Evolutionary conservation across 495 filamentous ascomycete genomes (phyloP), one percentile per base, ranked within the genome.

Genomic region (Neurospora sp.): DNA sequence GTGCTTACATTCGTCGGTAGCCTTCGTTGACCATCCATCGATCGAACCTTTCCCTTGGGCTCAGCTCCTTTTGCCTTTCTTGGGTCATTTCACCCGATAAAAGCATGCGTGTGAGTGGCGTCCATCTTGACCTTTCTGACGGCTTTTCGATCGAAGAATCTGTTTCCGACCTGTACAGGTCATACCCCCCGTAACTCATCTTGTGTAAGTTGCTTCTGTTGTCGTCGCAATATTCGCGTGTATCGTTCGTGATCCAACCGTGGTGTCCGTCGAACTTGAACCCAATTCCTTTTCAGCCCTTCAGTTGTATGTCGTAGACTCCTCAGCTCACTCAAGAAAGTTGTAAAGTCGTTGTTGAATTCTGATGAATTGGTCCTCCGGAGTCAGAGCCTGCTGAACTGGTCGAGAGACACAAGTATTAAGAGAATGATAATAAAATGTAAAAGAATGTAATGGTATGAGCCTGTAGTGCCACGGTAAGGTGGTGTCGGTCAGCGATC

Each of bases 1-100:
- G 39, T 31, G 83, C 88, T 70, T 83, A 92, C 87, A 94, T 87
- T 87, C 89, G 85, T 73, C 90, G 84, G 78, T 91, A 92, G 74
- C 91, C 91, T 78, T 93, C 91, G 78, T 92, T 92, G 69, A 93
- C 89, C 90, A 93, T 92, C 91, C 90, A 91, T 76, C 83, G 78
- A 68, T 86, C 84, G 72, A 86, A 84, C 74, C 84, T 86, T 76
- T 88, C 83, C 71, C 83, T 76, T 71, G 81, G 78, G 69, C 81
- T 88, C 75, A 93, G 81, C 39, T 88, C 85, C 76, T 87, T 89
- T 74, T 88, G 88, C 75, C 81, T 83, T 75, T 90, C 88, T 73
- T 85, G 85, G 68, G 86, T 88, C 87, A 92, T 90, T 82, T 92
- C 91, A 73, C 89, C 88, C 77, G 88, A 91, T 77, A 89, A 85